Percentiles rank a stretch among this genome's conserved stretches.
phyloP scores from a whole-genome alignment of 305 asterid species.

The Plantago coronopus region DNA sequence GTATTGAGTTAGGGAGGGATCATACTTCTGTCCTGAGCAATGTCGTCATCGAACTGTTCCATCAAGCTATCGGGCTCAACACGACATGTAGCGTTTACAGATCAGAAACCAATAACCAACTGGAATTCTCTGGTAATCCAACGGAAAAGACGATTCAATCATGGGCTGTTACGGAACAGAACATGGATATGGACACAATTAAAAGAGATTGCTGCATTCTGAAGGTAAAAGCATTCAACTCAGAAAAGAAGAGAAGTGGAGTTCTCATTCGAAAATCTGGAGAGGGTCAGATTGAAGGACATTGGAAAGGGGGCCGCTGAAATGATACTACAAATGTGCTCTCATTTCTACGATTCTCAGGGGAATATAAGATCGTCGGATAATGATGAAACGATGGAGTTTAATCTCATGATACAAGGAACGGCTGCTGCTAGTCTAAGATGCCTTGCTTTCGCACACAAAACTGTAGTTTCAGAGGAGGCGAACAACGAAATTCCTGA shows the following conservation, averaged over 20 bases:
- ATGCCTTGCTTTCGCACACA: constrained; percentile 56
- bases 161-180: constrained; percentile 50
- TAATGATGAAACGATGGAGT: constrained; percentile 25
- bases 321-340: constrained; percentile 57
- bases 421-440: constrained; percentile 58
- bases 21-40: constrained; percentile 11
- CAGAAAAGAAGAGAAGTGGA: constrained; percentile 68
- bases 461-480: constrained; percentile 19
- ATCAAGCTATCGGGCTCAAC: constrained; percentile 32
- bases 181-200: constrained; percentile 55
- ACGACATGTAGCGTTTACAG: constrained; percentile 37
- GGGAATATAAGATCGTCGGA: constrained; percentile 36
- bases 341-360: constrained; percentile 42
- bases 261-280: constrained; percentile 33
- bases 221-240: constrained; percentile 59
- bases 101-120: constrained; percentile 9
- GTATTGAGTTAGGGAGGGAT: constrained; percentile 2
- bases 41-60: constrained; percentile 24
- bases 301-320: constrained; percentile 88
- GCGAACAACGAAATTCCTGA: constrained; percentile 31
- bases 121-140: constrained; percentile 55
- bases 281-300: constrained; percentile 42
- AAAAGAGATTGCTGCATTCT: constrained; percentile 30
- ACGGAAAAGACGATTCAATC: constrained; percentile 69
- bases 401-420: constrained; percentile 36